These are phyloP conservation scores for Amanita inopinata DNA, from an alignment of 768 basidiomycete genomes.

Conservation along the genomic window DNA sequence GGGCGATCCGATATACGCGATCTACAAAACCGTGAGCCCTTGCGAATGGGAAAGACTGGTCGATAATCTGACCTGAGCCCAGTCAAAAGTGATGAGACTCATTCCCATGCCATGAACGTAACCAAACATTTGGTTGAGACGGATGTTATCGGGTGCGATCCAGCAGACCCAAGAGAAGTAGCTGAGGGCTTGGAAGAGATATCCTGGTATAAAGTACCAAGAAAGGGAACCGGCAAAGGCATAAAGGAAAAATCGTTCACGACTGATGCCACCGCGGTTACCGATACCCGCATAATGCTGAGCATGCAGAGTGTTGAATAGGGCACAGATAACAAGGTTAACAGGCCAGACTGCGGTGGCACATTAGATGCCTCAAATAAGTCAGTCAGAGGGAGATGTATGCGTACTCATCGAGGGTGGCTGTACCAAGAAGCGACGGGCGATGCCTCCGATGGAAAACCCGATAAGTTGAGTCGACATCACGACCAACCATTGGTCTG, in stretches of 20 bases:
- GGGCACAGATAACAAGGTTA: constrained; percentile 62
- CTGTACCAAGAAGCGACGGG: constrained; percentile 67
- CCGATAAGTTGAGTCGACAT: constrained; percentile 72
- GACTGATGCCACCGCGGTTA: constrained; percentile 52
- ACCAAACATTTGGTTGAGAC: constrained; percentile 71
- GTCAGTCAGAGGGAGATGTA: constrained; percentile 1
- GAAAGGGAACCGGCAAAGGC: constrained; percentile 44
- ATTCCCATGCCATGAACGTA: constrained; percentile 53
- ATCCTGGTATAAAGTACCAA: constrained; percentile 70
- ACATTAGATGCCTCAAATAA: constrained; percentile 23
- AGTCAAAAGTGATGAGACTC: constrained; percentile 75
- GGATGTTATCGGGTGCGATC: constrained; percentile 63
- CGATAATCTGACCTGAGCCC: constrained; percentile 48
- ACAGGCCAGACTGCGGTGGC: constrained; percentile 62
- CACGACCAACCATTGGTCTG: constrained; percentile 74
- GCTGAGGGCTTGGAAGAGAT: constrained; percentile 56
- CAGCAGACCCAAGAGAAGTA: constrained; percentile 51
- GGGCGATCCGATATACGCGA: constrained; percentile 60
- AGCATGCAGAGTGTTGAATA: constrained; percentile 77
- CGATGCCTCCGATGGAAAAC: constrained; percentile 69
- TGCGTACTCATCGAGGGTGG: constrained; percentile 59
- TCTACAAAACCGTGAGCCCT: constrained; percentile 19
- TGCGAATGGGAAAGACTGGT: neutral
- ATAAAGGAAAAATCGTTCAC: constrained; percentile 71
- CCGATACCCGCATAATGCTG: constrained; percentile 61